phyloP scores from a whole-genome alignment of 352 stramenopile species.

The Pythium apleroticum region DNA sequence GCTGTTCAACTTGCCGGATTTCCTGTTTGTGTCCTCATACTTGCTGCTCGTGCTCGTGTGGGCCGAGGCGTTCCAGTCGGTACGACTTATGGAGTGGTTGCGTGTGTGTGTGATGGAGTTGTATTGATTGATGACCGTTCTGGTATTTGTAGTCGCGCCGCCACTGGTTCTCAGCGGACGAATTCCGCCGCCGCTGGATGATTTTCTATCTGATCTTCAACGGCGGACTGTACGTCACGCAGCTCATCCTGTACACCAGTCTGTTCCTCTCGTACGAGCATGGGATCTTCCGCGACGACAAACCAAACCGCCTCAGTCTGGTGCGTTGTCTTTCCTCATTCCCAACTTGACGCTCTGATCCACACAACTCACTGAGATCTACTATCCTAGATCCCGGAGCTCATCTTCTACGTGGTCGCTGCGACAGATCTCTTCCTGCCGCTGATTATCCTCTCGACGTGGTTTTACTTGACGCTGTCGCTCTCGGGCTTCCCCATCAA shows the following conservation, averaged over 20 bases:
- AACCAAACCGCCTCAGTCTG: conserved; percentile 66
- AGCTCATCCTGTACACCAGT: conserved; percentile 88
- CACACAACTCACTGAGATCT: background rate
- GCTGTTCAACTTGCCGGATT: conserved; percentile 93
- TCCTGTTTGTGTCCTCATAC: conserved; percentile 90
- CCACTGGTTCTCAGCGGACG: conserved; percentile 87
- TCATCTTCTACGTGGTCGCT: conserved; percentile 82
- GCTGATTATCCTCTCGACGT: conserved; percentile 88
- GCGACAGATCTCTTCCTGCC: conserved; percentile 87
- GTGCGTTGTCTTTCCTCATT: conserved; percentile 27
- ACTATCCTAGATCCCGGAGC: conserved; percentile 55
- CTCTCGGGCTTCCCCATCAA: conserved; percentile 89
- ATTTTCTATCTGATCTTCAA: conserved; percentile 94
- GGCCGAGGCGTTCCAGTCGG: conserved; percentile 89
- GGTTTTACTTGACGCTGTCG: conserved; percentile 87
- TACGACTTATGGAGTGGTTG: conserved; percentile 25
- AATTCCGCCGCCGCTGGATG: conserved; percentile 88
- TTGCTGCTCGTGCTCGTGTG: conserved; percentile 90
- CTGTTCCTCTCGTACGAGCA: conserved; percentile 86
- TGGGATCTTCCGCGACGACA: conserved; percentile 78
- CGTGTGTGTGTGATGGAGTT: background rate
- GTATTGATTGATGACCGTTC: background rate
- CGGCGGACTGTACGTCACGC: conserved; percentile 81
- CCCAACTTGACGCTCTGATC: too few species aligned
- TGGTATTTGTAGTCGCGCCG: conserved; percentile 57